Percentiles rank a stretch among this genome's conserved stretches.
Evolutionary conservation across 2,329 filamentous ascomycete species (phyloP).

Genomic region (Aspergillus luchuensis): DNA sequence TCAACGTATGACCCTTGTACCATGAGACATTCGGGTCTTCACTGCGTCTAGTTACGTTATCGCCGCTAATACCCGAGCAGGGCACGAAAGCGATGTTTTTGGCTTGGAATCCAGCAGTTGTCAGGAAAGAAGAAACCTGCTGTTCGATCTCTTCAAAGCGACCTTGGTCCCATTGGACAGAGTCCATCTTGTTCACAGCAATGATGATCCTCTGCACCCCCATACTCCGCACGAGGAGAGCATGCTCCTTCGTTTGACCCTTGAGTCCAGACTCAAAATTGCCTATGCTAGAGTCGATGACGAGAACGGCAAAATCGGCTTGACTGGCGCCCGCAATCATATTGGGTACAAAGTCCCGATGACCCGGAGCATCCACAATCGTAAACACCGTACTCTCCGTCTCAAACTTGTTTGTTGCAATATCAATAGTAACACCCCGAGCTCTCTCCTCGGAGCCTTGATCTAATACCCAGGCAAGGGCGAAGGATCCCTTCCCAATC

Average conservation of each 20-base stretch:
- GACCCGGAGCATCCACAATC: slow-evolving; percentile 91
- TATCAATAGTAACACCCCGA: slow-evolving; percentile 93
- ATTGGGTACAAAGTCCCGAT: slow-evolving; percentile 94
- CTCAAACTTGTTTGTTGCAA: slow-evolving; percentile 91
- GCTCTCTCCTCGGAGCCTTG: slow-evolving; percentile 85
- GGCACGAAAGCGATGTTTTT: slow-evolving; percentile 87
- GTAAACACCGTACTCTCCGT: slow-evolving; percentile 86
- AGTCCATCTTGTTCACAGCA: slow-evolving; percentile 94
- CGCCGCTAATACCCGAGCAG: slow-evolving; percentile 83
- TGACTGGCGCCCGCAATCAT: slow-evolving; percentile 98
- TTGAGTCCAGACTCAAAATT: slow-evolving; percentile 92
- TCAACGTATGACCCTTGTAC: slow-evolving; percentile 77
- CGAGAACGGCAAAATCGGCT: slow-evolving; percentile 91
- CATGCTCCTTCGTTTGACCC: slow-evolving; percentile 93
- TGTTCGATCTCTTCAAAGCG: slow-evolving; percentile 83
- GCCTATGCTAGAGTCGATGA: slow-evolving; percentile 86
- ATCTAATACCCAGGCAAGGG: slow-evolving; percentile 95
- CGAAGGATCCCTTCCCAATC: slow-evolving; percentile 93
- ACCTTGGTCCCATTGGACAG: slow-evolving; percentile 76
- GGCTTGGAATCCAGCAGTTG: slow-evolving; percentile 74
- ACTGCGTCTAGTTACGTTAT: slow-evolving; percentile 68
- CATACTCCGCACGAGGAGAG: slow-evolving; percentile 83
- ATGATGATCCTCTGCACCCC: slow-evolving; percentile 86
- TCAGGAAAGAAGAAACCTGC: slow-evolving; percentile 80
- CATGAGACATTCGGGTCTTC: slow-evolving; percentile 62